Evolutionary conservation across 108 stramenopile species (phyloP), one percentile per base, ranked within the genome.

Genomic region (Skeletonema menzelii): DNA sequence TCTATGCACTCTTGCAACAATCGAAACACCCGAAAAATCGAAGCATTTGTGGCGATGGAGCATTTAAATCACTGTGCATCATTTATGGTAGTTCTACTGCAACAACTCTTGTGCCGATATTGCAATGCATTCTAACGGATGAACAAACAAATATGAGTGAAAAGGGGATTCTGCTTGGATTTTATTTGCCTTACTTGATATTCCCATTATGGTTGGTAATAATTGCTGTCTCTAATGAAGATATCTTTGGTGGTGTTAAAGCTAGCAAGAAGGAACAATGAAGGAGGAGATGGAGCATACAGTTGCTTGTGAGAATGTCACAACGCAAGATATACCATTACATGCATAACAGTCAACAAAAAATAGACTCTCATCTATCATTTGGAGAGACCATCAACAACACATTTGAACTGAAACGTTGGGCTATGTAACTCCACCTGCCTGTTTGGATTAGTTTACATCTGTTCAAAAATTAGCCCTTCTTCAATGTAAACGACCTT

Each of bases 101-200:
- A 55, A 95, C 95, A 22, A 96, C 95, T 12, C 46, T 96, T 56
- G 58, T 92, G 47, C 92, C 95, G 3, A 94, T 93, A 28, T 69
- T 92, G 10, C 82, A 63, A 35, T 73, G 61, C 31, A 76, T 88
- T 58, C 32, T 60, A 13, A 69, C 63, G 10, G 65, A 78, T 56
- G 38, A 44, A 7, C 69, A 84, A 10, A 83, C 82, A 65, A 80
- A 75, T 3, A 24, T 65, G 20, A 22, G 24, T 13, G 82, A 95
- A 66, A 92, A 87, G 68, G 53, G 42, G 0, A 60, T 83, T 14
- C 35, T 88, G 31, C 58, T 82, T 4, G 59, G 80, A 4, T 68
- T 94, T 27, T 94, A 94, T 69, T 67, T 77, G 8, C 93, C 93
- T 14, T 94, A 91, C 71, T 74, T 91, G 15, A 70, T 94, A 19